Percentiles rank a stretch among this genome's conserved stretches.
These are phyloP conservation scores for Alternaria sp. DNA, from an alignment of 2,329 filamentous ascomycete species.

Conservation along the genomic window DNA sequence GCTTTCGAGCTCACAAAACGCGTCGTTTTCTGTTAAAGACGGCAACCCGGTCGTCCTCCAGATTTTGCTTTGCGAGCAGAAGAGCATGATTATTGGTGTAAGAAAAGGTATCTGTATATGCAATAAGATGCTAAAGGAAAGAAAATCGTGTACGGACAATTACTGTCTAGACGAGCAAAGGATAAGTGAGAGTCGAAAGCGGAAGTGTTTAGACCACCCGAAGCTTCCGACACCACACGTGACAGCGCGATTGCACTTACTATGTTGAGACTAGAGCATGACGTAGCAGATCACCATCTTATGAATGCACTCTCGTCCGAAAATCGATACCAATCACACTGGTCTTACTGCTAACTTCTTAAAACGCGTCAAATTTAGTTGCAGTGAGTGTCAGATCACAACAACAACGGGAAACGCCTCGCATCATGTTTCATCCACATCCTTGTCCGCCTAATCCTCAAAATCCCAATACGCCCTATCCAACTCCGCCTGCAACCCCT, in stretches of 20 bases:
- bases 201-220: neutral
- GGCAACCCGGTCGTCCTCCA: neutral
- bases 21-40: neutral
- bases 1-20: neutral
- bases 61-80: neutral
- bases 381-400: neutral
- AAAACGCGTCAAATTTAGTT: no score
- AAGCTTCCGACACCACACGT: neutral
- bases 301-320: neutral
- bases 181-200: neutral
- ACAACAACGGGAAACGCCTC: neutral
- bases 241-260: neutral
- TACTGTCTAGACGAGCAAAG: rapidly evolving
- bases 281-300: neutral
- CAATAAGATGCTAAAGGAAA: neutral
- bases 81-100: neutral
- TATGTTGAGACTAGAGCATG: neutral
- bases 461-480: slow-evolving; percentile 21
- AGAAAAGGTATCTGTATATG: neutral
- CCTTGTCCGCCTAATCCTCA: slow-evolving; percentile 11
- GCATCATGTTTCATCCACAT: neutral
- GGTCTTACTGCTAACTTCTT: neutral
- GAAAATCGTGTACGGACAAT: neutral
- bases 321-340: neutral
- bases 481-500: slow-evolving; percentile 11